Conservation (phyloP, 768 basidiomycete genomes). For the Amanita muscaria region DNA sequence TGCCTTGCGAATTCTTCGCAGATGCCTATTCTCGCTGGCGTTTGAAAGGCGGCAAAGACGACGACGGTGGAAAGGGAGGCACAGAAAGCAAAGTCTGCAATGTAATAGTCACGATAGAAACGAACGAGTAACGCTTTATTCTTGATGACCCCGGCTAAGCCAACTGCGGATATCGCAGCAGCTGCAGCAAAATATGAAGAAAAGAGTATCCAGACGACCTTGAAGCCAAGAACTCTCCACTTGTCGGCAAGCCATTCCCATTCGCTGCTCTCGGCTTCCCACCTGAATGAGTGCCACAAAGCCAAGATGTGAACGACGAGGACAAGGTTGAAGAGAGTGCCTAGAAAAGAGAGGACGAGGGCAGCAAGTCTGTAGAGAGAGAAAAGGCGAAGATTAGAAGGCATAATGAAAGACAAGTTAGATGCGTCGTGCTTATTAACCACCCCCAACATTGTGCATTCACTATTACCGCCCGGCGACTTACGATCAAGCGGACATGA, state of each 20-base stretch:
- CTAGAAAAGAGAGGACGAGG: constrained; percentile 19
- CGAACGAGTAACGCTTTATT: constrained; percentile 56
- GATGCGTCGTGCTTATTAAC: too few species aligned
- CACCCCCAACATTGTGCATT: too few species aligned
- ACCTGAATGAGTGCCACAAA: constrained; percentile 17
- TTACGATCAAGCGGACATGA: too few species aligned
- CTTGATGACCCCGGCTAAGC: constrained; percentile 65
- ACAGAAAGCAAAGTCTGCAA: constrained; percentile 70
- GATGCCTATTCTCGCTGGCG: constrained; percentile 45
- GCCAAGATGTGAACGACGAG: constrained; percentile 16
- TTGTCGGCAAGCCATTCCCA: constrained; percentile 13
- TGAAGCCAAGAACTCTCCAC: constrained; percentile 34
- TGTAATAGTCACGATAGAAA: constrained; percentile 75
- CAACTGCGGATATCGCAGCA: constrained; percentile 53
- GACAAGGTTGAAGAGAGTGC: constrained; percentile 17
- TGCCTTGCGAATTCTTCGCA: constrained; percentile 73
- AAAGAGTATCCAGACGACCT: constrained; percentile 53
- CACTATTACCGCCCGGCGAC: too few species aligned
- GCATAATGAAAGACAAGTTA: too few species aligned
- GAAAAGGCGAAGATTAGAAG: too few species aligned
- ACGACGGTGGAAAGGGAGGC: constrained; percentile 47
- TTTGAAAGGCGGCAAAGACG: constrained; percentile 51
- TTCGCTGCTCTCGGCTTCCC: constrained; percentile 11
- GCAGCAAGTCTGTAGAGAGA: constrained; percentile 25
- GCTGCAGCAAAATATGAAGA: constrained; percentile 60